Evolutionary conservation across 148 eudicot genomes (phyloP), one percentile per base, ranked within the genome.

Genomic region (Simmondsia chinensis): DNA sequence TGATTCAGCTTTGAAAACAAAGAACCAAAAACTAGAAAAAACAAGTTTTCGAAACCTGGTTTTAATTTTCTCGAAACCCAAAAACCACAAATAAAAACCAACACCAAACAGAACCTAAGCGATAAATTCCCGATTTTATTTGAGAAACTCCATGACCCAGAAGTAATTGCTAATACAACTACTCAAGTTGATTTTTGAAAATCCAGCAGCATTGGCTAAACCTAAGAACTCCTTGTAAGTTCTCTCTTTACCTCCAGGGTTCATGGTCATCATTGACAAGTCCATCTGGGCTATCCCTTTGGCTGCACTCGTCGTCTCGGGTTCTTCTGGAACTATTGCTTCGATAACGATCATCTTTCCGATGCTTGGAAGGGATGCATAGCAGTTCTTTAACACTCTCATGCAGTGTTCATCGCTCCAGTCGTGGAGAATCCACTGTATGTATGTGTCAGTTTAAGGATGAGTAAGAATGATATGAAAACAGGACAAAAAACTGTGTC

Each of bases 351-450:
- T 70, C 4, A 66, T 47, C 50, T 66, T 75, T 5, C 81, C 76
- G 4, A 66, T 42, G 0, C 47, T 46, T 0, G 81, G 76, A 7
- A 66, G 26, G 9, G 70, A 54, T 48, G 54, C 43, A 46, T 62
- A 24, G 54, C 70, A 70, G 29, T 70, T 70, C 42, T 63, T 51
- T 27, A 70, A 46, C 54, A 70, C 23, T 34, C 32, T 62, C 21
- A 75, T 7, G 60, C 73, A 66, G 20, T 52, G 17, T n/a, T 58
- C 73, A 18, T 70, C 73, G 17, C 57, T 53, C 80, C 80, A 74
- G 27, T 57, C 69, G 25, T 74, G 80, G 23, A 74, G 65, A 25
- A 65, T 61, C 65, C 69, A 74, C 75, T 65, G 43, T 17, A 16
- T 21, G 17, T 10, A 36, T 22, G 5, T 16, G 26, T 32, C 15